Conservation (phyloP, 495 filamentous ascomycete species). For the Hypoxylon trugodes region DNA sequence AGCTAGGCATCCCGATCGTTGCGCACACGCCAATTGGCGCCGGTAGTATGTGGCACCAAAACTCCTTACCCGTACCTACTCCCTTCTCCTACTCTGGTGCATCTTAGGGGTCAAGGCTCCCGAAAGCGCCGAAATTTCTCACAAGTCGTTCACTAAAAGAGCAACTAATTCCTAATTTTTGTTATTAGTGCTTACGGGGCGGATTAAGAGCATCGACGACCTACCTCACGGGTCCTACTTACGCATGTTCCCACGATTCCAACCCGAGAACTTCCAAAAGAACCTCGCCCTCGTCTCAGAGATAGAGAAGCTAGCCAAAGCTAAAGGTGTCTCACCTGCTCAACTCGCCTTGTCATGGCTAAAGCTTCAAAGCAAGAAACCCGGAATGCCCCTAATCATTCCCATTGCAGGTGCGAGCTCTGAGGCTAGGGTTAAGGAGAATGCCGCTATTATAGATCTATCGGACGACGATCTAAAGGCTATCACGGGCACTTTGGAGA, state of each 20-base stretch:
- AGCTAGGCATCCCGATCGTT: conserved; percentile 74
- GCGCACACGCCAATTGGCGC: conserved; percentile 51
- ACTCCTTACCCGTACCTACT: too few relatives aligned
- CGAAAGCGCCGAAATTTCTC: too few relatives aligned
- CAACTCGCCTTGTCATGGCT: conserved; percentile 79
- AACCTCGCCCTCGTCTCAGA: conserved; percentile 74
- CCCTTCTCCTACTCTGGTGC: too few relatives aligned
- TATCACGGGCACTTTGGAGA: too few relatives aligned
- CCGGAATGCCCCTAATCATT: conserved; percentile 65
- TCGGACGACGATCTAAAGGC: too few relatives aligned
- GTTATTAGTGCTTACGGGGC: conserved; percentile 31
- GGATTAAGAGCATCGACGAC: conserved; percentile 65
- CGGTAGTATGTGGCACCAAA: too few relatives aligned
- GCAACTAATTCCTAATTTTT: too few relatives aligned
- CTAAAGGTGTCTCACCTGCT: conserved; percentile 69
- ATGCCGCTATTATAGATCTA: too few relatives aligned
- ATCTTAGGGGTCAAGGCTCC: too few relatives aligned
- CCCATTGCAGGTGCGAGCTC: conserved; percentile 72
- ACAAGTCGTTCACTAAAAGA: too few relatives aligned
- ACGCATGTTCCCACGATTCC: conserved; percentile 64
- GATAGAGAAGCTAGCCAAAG: conserved; percentile 66
- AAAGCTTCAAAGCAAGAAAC: conserved; percentile 9
- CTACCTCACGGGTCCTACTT: conserved; percentile 68
- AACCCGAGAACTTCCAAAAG: conserved; percentile 67
- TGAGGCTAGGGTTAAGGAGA: neutral